Percentiles rank a stretch among this genome's conserved stretches.
Evolutionary conservation across 129 eudicot genomes (phyloP).

Genomic region (Deinandra increscens): DNA sequence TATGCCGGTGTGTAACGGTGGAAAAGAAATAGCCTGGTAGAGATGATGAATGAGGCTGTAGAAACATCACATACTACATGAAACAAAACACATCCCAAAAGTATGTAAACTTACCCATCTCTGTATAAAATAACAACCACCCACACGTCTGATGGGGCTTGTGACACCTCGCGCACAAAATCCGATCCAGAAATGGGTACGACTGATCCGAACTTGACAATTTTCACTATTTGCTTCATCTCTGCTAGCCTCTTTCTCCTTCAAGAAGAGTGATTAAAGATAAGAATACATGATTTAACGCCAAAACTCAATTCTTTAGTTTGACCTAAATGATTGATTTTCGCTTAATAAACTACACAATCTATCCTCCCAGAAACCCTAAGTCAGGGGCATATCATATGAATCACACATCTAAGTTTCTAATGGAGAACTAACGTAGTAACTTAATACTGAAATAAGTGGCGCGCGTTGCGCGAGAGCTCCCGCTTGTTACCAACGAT

Average conservation of each 20-base stretch:
- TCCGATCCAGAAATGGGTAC: conserved; percentile 92
- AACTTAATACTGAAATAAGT: background rate
- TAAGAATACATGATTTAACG: background rate
- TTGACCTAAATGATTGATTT: conserved; percentile 44
- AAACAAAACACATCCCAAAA: too few species aligned
- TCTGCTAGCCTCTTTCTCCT: conserved; percentile 95
- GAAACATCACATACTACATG: too few species aligned
- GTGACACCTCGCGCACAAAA: conserved; percentile 93
- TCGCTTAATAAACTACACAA: background rate
- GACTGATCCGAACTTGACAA: conserved; percentile 81
- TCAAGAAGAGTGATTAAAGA: conserved; percentile 6
- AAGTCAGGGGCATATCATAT: background rate
- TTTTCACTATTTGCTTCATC: conserved; percentile 70
- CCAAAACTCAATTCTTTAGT: conserved; percentile 29
- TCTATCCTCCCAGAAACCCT: too few species aligned
- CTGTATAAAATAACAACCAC: conserved; percentile 78
- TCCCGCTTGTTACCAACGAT: too few species aligned
- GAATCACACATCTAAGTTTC: background rate
- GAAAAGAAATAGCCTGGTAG: too few species aligned
- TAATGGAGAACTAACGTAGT: background rate
- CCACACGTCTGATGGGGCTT: conserved; percentile 93
- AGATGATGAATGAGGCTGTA: too few species aligned
- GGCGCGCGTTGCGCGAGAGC: too few species aligned
- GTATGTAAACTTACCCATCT: conserved; percentile 97
- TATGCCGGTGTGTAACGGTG: too few species aligned